Percentiles rank a stretch among this genome's conserved stretches.
Conservation (phyloP, 2,329 filamentous ascomycete species). For the Drechslera avenae region DNA sequence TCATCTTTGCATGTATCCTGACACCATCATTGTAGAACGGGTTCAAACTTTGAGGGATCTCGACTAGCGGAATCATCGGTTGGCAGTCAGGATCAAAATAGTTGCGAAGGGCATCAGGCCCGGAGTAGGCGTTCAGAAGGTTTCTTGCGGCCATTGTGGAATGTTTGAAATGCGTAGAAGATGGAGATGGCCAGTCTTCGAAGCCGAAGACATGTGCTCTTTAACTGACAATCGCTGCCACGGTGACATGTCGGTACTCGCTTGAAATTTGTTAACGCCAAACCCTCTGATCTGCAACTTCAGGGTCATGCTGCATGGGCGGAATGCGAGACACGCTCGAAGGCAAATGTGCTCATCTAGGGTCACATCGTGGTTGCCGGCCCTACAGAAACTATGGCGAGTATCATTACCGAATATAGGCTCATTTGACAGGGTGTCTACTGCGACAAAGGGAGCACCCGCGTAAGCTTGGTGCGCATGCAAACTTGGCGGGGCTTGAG, state of each 20-base stretch:
- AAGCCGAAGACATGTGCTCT: background rate
- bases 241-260: background rate
- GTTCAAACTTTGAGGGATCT: slow-evolving; percentile 63
- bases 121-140: slow-evolving; percentile 60
- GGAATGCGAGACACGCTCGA: background rate
- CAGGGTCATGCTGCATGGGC: background rate
- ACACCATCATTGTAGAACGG: slow-evolving; percentile 63
- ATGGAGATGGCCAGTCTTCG: background rate
- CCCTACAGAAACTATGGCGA: background rate
- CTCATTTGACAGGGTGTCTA: background rate
- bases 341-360: slow-evolving; percentile 6
- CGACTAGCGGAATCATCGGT: slow-evolving; percentile 65
- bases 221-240: background rate
- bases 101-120: slow-evolving; percentile 60
- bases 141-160: slow-evolving; percentile 17
- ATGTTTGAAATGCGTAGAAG: background rate
- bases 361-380: slow-evolving; percentile 5
- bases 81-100: slow-evolving; percentile 65
- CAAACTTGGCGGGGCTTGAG: background rate
- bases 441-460: background rate
- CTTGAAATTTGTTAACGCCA: background rate
- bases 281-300: background rate
- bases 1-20: slow-evolving; percentile 69
- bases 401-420: background rate
- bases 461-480: background rate